These are phyloP conservation scores for Prunella vulgaris DNA, from an alignment of 257 asterid species.

Conservation along the genomic window DNA sequence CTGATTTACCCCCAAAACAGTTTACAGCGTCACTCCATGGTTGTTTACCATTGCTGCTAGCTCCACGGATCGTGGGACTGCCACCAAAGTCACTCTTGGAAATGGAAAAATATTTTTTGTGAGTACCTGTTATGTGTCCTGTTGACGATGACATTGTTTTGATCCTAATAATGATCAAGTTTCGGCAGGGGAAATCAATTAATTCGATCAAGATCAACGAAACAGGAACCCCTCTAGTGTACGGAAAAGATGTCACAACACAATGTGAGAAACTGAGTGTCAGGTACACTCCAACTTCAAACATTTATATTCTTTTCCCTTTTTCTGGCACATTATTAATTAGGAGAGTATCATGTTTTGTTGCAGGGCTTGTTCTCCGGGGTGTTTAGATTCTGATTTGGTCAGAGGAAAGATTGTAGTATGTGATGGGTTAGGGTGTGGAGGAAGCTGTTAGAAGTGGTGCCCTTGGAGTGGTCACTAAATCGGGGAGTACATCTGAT, in stretches of 20 bases:
- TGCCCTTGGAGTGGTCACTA: conserved; percentile 24
- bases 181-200: conserved; percentile 28
- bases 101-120: conserved; percentile 8
- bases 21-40: conserved; percentile 39
- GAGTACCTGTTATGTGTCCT: no score
- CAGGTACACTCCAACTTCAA: conserved; percentile 3
- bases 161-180: neutral
- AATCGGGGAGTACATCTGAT: neutral
- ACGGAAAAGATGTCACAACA: conserved; percentile 24
- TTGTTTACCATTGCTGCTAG: conserved; percentile 39
- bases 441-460: neutral
- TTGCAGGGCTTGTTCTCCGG: conserved; percentile 17
- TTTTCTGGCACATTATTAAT: neutral
- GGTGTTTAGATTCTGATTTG: conserved; percentile 21
- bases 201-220: conserved; percentile 31
- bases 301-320: neutral
- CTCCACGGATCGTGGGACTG: conserved; percentile 31
- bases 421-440: neutral
- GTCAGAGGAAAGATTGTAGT: conserved; percentile 39
- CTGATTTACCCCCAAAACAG: conserved; percentile 5
- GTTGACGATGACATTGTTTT: no score
- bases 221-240: conserved; percentile 23
- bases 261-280: conserved; percentile 9
- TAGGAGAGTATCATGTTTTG: neutral
- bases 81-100: conserved; percentile 31